Evolutionary conservation across 805 yeast genomes (phyloP).

Genomic region (Jamesozyma spencerorum): DNA sequence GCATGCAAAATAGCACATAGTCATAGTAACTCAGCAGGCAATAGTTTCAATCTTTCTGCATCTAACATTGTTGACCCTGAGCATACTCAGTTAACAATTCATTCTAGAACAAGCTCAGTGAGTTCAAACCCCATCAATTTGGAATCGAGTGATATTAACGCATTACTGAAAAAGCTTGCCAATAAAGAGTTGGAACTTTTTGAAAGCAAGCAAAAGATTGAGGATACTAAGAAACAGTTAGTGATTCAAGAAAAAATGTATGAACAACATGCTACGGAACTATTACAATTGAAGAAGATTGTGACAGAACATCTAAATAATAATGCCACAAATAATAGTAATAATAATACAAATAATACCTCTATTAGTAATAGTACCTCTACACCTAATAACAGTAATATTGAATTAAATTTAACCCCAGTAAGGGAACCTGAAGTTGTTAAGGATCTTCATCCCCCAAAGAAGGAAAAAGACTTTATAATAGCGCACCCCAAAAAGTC

Average conservation of each 20-base stretch:
- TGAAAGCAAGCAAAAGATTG: slow-evolving; percentile 50
- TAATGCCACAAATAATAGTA: slow-evolving; percentile 1
- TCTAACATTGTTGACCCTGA: slow-evolving; percentile 2
- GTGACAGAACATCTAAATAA: slow-evolving; percentile 21
- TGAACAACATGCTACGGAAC: slow-evolving; percentile 32
- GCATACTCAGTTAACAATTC: slow-evolving; percentile 8
- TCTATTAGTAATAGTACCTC: too few species aligned
- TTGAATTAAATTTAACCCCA: too few species aligned
- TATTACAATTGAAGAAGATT: slow-evolving; percentile 28
- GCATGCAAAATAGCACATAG: background rate
- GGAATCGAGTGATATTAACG: slow-evolving; percentile 36
- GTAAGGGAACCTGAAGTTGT: too few species aligned
- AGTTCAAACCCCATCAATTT: slow-evolving; percentile 6
- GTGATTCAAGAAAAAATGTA: slow-evolving; percentile 44
- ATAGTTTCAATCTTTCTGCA: background rate
- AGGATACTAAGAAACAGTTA: slow-evolving; percentile 37
- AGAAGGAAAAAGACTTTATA: too few species aligned
- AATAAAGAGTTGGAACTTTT: slow-evolving; percentile 59
- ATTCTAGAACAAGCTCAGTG: slow-evolving; percentile 13
- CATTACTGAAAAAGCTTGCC: slow-evolving; percentile 51
- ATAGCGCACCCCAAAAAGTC: too few species aligned
- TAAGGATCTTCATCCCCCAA: too few species aligned
- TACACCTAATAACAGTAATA: too few species aligned
- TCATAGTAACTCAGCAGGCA: background rate
- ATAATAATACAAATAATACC: background rate